phyloP scores from a whole-genome alignment of 495 filamentous ascomycete species.

The Talaromyces adpressus region DNA sequence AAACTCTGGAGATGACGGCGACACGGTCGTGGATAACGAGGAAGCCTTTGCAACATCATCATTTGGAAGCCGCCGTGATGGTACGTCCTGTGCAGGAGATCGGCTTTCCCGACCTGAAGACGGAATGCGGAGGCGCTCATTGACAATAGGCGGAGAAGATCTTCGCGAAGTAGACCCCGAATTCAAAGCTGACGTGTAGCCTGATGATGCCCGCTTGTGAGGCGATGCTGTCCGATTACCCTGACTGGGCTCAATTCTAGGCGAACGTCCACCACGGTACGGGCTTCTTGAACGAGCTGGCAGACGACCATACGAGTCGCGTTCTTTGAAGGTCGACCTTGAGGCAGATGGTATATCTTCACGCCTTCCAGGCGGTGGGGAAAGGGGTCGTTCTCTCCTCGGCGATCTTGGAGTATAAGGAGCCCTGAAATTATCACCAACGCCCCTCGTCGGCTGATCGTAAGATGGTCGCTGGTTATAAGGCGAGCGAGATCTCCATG shows the following conservation, averaged over 20 bases:
- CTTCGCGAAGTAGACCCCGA: constrained; percentile 34
- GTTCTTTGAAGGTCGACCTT: constrained; percentile 19
- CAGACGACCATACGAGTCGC: constrained; percentile 3
- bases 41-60: constrained; percentile 2
- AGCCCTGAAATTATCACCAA: constrained; percentile 25
- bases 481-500: constrained; percentile 41
- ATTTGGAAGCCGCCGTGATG: not conserved
- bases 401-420: constrained; percentile 20
- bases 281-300: constrained; percentile 20
- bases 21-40: not conserved
- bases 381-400: constrained; percentile 17
- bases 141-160: constrained; percentile 27
- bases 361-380: constrained; percentile 15
- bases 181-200: constrained; percentile 23
- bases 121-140: constrained; percentile 18
- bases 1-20: not conserved
- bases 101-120: constrained; percentile 16
- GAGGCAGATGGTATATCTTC: constrained; percentile 24
- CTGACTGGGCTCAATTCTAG: constrained; percentile 4
- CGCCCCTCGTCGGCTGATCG: constrained; percentile 25
- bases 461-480: constrained; percentile 20
- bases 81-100: constrained; percentile 19
- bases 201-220: constrained; percentile 17
- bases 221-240: constrained; percentile 24
- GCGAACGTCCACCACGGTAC: constrained; percentile 14